phyloP scores from a whole-genome alignment of 257 asterid species.

The Gentiana straminea region DNA sequence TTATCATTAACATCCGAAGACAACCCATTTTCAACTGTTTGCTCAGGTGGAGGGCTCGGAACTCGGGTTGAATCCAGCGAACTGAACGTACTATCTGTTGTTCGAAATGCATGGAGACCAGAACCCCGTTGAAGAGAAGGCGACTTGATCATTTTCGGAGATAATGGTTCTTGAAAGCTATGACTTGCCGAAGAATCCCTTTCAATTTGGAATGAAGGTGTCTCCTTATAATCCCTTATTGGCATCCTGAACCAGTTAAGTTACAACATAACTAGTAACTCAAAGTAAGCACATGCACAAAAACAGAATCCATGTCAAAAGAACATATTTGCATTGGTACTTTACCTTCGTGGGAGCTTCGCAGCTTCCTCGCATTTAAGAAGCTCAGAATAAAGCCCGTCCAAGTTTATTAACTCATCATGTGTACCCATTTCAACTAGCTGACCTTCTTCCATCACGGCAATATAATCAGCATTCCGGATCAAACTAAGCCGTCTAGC shows the following conservation, averaged over 20 bases:
- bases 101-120: slow-evolving; percentile 59
- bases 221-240: slow-evolving; percentile 64
- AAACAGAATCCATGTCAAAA: background rate
- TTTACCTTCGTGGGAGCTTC: slow-evolving; percentile 92
- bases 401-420: slow-evolving; percentile 82
- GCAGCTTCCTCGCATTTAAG: slow-evolving; percentile 98
- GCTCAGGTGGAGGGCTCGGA: slow-evolving; percentile 90
- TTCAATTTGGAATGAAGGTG: slow-evolving; percentile 69
- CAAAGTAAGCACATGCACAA: background rate
- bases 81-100: slow-evolving; percentile 53
- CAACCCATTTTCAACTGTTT: slow-evolving; percentile 69
- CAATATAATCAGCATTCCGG: slow-evolving; percentile 93
- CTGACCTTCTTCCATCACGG: slow-evolving; percentile 99
- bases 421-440: slow-evolving; percentile 99
- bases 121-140: slow-evolving; percentile 87
- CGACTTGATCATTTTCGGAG: slow-evolving; percentile 90
- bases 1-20: slow-evolving; percentile 44
- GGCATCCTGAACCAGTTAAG: slow-evolving; percentile 73
- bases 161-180: slow-evolving; percentile 74
- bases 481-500: slow-evolving; percentile 93
- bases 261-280: background rate
- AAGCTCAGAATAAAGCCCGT: slow-evolving; percentile 97
- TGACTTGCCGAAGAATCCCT: slow-evolving; percentile 74
- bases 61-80: slow-evolving; percentile 71
- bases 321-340: slow-evolving; percentile 7